Base-by-base conservation (phyloP, 2,329 filamentous ascomycete genomes). In the Didymella keratinophila region DNA sequence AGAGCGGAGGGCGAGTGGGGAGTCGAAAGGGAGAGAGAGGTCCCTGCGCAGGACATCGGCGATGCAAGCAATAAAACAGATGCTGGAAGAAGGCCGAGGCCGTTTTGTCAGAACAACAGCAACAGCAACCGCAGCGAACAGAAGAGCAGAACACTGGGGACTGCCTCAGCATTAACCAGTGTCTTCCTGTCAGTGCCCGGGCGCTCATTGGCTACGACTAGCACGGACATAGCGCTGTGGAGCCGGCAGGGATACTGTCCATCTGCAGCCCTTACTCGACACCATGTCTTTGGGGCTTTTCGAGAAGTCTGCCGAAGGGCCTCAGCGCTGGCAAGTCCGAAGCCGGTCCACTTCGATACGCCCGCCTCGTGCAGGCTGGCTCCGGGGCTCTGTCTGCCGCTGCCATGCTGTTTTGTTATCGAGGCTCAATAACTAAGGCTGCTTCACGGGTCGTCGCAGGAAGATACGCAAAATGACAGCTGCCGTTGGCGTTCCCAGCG, bases 151-250 rank as follows among this genome's bases (percentile, higher is more conserved):
- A 56, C 37, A 57, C 56, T 61, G 68, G 71, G 71, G 71, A 66
- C 59, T 52, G 60, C 66, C 68, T 67, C 60, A 71, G 67, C 68
- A 72, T 74, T 70, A 73, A 72, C 65, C 64, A 69, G 58, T 56
- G 58, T 60, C 61, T 56, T 56, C 58, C 52, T 61, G 62, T 50
- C 63, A 62, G 57, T 61, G 61, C 64, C 62, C 51, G n/a, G 54
- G 34, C 59, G 61, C 60, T 69, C 64, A 73, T 75, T 74, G 71
- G 71, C 49, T 44, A 25, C 54, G 47, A 21, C 39, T 68, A 60
- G 68, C 62, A 65, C 66, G 61, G 63, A 67, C 37, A 53, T 62
- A 56, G 65, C 61, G 62, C 57, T 61, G 69, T 69, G 66, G 71
- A 68, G 58, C 57, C 36, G 52, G 64, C 65, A 62, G 63, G 66